Evolutionary conservation across 352 stramenopile genomes (phyloP).

Genomic region (Hyaloperonospora arabidopsidis): DNA sequence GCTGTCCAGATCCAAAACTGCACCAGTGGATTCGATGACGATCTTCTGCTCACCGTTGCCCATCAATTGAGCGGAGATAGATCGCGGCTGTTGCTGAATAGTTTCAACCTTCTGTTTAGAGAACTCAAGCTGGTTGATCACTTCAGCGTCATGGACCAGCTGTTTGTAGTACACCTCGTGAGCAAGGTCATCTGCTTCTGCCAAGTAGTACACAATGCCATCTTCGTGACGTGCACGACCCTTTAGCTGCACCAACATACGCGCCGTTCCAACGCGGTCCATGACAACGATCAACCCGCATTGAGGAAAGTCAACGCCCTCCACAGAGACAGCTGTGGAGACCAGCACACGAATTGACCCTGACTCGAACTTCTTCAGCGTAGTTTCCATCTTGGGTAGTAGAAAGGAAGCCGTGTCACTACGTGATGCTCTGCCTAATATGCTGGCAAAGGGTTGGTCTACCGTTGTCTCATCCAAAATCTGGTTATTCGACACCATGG

Average conservation of each 20-base stretch:
- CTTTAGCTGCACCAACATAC: slow-evolving; percentile 66
- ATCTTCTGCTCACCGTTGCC: slow-evolving; percentile 30
- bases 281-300: slow-evolving; percentile 62
- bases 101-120: slow-evolving; percentile 54
- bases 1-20: slow-evolving; percentile 65
- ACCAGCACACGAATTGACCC: slow-evolving; percentile 51
- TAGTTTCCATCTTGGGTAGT: slow-evolving; percentile 51
- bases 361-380: slow-evolving; percentile 46
- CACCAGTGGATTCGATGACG: slow-evolving; percentile 45
- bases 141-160: slow-evolving; percentile 34
- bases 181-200: slow-evolving; percentile 38
- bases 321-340: slow-evolving; percentile 68
- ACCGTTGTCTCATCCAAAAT: slow-evolving; percentile 6
- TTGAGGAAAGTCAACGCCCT: slow-evolving; percentile 75
- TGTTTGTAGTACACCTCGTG: slow-evolving; percentile 44
- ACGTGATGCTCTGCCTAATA: slow-evolving; percentile 46
- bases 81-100: slow-evolving; percentile 48
- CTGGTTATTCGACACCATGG: slow-evolving; percentile 12
- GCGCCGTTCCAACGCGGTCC: slow-evolving; percentile 42
- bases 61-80: slow-evolving; percentile 36
- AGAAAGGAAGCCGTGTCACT: slow-evolving; percentile 55
- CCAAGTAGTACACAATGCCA: slow-evolving; percentile 70
- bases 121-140: slow-evolving; percentile 63
- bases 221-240: slow-evolving; percentile 68
- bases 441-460: slow-evolving; percentile 41